Conservation (phyloP, 805 yeast genomes). For the Yamadazyma insecticola region DNA sequence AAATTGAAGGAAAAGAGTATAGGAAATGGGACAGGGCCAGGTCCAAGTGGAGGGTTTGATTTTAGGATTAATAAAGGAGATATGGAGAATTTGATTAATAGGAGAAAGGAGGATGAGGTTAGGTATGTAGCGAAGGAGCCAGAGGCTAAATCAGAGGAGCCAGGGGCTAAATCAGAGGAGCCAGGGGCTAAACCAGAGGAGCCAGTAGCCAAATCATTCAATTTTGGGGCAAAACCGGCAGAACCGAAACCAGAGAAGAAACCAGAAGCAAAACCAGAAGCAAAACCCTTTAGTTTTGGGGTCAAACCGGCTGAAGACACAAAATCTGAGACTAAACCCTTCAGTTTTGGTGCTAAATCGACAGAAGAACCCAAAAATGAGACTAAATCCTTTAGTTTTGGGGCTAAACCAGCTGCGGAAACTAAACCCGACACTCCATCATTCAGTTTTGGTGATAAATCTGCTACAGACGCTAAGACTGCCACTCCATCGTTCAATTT, state of each 20-base stretch:
- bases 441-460: constrained; percentile 5
- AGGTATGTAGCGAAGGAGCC: constrained; percentile 1
- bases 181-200: too few species aligned
- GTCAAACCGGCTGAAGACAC: constrained; percentile 2
- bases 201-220: too few species aligned
- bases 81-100: constrained; percentile 19
- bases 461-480: too few species aligned
- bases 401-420: constrained; percentile 5
- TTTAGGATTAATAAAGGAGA: constrained; percentile 28
- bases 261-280: too few species aligned
- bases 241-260: neutral
- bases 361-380: constrained; percentile 3
- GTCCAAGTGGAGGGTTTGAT: constrained; percentile 36
- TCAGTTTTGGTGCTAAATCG: constrained; percentile 8
- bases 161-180: too few species aligned
- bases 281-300: constrained; percentile 3
- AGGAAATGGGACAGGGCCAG: constrained; percentile 5
- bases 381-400: constrained; percentile 4
- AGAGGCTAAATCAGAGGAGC: neutral
- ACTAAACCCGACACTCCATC: constrained; percentile 2
- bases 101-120: constrained; percentile 12
- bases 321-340: constrained; percentile 2
- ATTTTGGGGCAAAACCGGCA: neutral
- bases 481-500: constrained; percentile 3
- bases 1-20: constrained; percentile 22